Evolutionary conservation across 768 basidiomycete species (phyloP).

Genomic region (Cystofilobasidium capitatum): DNA sequence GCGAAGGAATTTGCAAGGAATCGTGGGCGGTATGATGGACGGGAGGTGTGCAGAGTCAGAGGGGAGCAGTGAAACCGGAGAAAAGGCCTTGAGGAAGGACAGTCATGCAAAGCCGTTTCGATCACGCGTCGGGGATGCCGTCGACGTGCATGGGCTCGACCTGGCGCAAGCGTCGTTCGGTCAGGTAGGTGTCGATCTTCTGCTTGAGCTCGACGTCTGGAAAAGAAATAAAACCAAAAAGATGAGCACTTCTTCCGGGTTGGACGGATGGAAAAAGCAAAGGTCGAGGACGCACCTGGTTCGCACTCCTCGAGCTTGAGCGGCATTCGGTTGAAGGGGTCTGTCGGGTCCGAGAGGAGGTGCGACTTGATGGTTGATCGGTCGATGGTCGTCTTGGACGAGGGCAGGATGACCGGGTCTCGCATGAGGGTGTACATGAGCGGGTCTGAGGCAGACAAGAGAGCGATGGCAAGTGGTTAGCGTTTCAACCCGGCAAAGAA

Average conservation of each 20-base stretch:
- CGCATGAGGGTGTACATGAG: constrained; percentile 88
- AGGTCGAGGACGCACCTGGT: constrained; percentile 50
- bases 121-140: background rate
- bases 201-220: constrained; percentile 61
- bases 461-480: background rate
- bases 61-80: background rate
- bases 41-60: background rate
- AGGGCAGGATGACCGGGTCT: constrained; percentile 83
- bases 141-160: constrained; percentile 26
- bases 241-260: background rate
- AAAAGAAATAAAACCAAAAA: background rate
- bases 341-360: constrained; percentile 76
- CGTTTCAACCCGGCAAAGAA: background rate
- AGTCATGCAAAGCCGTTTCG: too few relatives aligned
- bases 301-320: constrained; percentile 67
- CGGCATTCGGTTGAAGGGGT: constrained; percentile 90
- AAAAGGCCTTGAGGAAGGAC: background rate
- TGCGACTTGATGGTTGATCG: constrained; percentile 90
- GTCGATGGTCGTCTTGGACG: constrained; percentile 69
- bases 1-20: background rate
- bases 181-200: constrained; percentile 61
- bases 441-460: constrained; percentile 52
- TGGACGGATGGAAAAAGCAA: background rate
- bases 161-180: constrained; percentile 43
- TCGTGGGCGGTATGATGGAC: background rate